Evolutionary conservation across 1,284 basidiomycete species (phyloP).

Genomic region (Pulchroboletus neoregius): DNA sequence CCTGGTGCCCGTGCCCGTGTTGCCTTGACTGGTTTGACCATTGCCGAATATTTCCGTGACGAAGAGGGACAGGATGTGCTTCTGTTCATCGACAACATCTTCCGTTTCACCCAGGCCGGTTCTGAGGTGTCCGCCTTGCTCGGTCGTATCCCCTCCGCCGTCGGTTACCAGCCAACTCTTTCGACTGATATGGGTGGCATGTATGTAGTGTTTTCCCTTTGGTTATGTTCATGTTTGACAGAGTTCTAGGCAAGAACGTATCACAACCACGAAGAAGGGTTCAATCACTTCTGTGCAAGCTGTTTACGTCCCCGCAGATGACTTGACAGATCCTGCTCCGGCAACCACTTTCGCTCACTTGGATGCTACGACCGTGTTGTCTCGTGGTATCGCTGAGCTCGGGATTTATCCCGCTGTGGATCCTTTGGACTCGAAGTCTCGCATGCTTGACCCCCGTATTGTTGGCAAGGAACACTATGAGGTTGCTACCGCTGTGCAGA

Average conservation of each 20-base stretch:
- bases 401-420: slow-evolving; percentile 99
- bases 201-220: slow-evolving; percentile 49
- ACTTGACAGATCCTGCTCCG: slow-evolving; percentile 99
- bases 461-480: slow-evolving; percentile 92
- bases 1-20: slow-evolving; percentile 99
- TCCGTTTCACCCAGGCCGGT: slow-evolving; percentile 99
- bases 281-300: slow-evolving; percentile 99
- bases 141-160: slow-evolving; percentile 99
- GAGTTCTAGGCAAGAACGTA: slow-evolving; percentile 82
- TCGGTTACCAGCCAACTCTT: slow-evolving; percentile 99
- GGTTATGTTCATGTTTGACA: slow-evolving; percentile 13
- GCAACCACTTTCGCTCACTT: slow-evolving; percentile 99
- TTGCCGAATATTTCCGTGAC: slow-evolving; percentile 99
- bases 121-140: slow-evolving; percentile 99
- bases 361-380: slow-evolving; percentile 98
- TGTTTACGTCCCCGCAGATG: slow-evolving; percentile 99
- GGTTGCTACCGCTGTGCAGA: slow-evolving; percentile 92
- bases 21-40: slow-evolving; percentile 96
- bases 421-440: slow-evolving; percentile 98
- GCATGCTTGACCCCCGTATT: slow-evolving; percentile 99
- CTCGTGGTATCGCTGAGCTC: slow-evolving; percentile 98
- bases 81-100: slow-evolving; percentile 99
- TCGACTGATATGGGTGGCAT: slow-evolving; percentile 99
- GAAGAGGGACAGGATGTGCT: slow-evolving; percentile 99
- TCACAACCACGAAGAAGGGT: slow-evolving; percentile 99